Conservation (phyloP, 2,329 filamentous ascomycete genomes). For the Corynespora cassiicola region DNA sequence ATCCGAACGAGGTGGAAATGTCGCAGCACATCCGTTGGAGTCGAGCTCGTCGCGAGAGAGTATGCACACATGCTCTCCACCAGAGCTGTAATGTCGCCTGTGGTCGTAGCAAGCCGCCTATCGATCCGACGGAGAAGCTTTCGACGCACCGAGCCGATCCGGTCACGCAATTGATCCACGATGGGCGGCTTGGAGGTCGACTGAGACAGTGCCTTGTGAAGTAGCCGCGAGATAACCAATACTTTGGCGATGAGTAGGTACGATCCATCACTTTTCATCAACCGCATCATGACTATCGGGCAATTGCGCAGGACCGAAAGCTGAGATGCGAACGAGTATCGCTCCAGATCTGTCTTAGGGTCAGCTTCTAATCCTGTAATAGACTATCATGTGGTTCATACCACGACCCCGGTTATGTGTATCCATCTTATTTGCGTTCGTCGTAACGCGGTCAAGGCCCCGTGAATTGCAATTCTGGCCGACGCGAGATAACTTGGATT, state of each 20-base stretch:
- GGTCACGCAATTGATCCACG: constrained; percentile 69
- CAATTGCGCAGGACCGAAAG: constrained; percentile 65
- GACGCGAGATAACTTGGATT: constrained; percentile 73
- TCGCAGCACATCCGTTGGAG: constrained; percentile 76
- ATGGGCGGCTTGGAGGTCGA: constrained; percentile 54
- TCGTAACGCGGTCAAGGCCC: constrained; percentile 70
- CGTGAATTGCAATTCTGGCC: constrained; percentile 78
- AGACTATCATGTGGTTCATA: no score
- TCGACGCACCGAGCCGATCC: constrained; percentile 66
- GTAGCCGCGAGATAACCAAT: constrained; percentile 75
- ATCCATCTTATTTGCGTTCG: constrained; percentile 63
- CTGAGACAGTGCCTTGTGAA: constrained; percentile 75
- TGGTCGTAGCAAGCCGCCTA: constrained; percentile 49
- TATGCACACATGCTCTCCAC: constrained; percentile 81
- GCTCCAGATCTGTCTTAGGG: constrained; percentile 46
- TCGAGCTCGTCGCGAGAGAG: constrained; percentile 80
- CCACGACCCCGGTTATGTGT: constrained; percentile 47
- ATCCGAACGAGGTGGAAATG: constrained; percentile 79
- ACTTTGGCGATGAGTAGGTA: constrained; percentile 66
- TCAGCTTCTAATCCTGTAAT: constrained; percentile 18
- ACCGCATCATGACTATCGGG: constrained; percentile 58
- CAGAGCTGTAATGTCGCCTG: constrained; percentile 55
- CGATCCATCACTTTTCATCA: constrained; percentile 59
- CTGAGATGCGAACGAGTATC: constrained; percentile 60
- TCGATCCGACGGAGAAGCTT: constrained; percentile 72